Evolutionary conservation across 495 filamentous ascomycete species (phyloP).

Genomic region (Penicillium angulare): DNA sequence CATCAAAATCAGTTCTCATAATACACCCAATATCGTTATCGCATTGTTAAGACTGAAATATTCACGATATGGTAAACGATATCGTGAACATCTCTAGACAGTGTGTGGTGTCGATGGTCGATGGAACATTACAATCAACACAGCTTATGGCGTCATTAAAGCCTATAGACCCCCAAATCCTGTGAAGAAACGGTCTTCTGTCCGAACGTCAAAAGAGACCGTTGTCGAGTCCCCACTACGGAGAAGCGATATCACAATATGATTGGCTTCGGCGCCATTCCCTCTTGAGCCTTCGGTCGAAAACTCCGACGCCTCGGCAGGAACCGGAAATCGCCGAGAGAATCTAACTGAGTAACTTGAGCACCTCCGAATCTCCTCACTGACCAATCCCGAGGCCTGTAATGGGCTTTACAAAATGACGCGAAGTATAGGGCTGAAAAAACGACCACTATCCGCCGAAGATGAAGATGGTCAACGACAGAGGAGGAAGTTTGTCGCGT

Average conservation of each 20-base stretch:
- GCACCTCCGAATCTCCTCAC: background rate
- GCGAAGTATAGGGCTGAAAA: conserved; percentile 16
- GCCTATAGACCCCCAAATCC: background rate
- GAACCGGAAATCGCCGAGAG: conserved; percentile 1
- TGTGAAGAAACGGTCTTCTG: background rate
- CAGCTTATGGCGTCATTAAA: background rate
- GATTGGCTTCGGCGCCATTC: background rate
- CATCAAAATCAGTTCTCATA: no score
- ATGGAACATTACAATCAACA: no score
- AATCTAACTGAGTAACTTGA: background rate
- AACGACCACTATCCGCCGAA: conserved; percentile 8
- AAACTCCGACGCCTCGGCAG: conserved; percentile 1
- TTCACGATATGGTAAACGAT: no score
- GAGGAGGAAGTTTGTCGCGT: conserved; percentile 42
- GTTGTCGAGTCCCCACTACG: background rate
- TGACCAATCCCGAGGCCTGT: conserved; percentile 7
- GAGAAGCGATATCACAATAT: background rate
- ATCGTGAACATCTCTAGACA: no score
- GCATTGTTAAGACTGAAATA: no score
- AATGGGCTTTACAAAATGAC: conserved; percentile 17
- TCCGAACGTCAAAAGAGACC: background rate
- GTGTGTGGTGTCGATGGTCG: no score
- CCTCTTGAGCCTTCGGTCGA: background rate
- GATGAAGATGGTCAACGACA: conserved; percentile 19
- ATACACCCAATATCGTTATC: no score